Conservation (phyloP, 805 yeast genomes). For the Nakazawaea pomicola region DNA sequence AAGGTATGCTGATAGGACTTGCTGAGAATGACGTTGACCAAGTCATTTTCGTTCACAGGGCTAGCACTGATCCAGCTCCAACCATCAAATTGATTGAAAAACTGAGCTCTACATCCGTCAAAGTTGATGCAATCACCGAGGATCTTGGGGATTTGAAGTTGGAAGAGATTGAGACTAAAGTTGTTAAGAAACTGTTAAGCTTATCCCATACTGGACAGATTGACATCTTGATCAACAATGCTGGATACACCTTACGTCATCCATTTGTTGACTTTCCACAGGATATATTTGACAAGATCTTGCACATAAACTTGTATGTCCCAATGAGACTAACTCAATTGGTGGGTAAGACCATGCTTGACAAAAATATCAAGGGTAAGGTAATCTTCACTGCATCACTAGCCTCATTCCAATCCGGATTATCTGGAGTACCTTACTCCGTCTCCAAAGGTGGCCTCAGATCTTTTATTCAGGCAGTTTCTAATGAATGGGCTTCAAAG, state of each 20-base stretch:
- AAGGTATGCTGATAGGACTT: conserved; percentile 43
- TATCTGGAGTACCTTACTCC: conserved; percentile 32
- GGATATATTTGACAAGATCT: conserved; percentile 32
- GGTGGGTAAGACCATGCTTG: conserved; percentile 32
- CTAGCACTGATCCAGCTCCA: conserved; percentile 24
- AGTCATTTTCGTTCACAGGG: conserved; percentile 33
- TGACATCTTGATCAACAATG: conserved; percentile 30
- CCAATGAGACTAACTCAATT: conserved; percentile 31
- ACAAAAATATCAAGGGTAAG: conserved; percentile 29
- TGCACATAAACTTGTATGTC: conserved; percentile 36
- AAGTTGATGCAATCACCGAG: conserved; percentile 21
- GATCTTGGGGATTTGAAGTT: conserved; percentile 25
- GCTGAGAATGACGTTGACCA: conserved; percentile 44
- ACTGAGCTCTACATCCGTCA: conserved; percentile 20
- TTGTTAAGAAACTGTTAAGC: conserved; percentile 27
- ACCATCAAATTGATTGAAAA: conserved; percentile 24
- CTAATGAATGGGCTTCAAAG: conserved; percentile 39
- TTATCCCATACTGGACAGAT: conserved; percentile 25
- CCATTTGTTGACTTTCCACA: conserved; percentile 31
- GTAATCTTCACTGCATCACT: conserved; percentile 38
- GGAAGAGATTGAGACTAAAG: conserved; percentile 23
- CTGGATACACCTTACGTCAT: conserved; percentile 29
- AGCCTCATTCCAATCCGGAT: conserved; percentile 35
- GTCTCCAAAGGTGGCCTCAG: conserved; percentile 37
- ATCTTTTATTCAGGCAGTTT: conserved; percentile 30